Evolutionary conservation across 306 rosid species (phyloP), one percentile per base, ranked within the genome.

Genomic region (Abrus precatorius): DNA sequence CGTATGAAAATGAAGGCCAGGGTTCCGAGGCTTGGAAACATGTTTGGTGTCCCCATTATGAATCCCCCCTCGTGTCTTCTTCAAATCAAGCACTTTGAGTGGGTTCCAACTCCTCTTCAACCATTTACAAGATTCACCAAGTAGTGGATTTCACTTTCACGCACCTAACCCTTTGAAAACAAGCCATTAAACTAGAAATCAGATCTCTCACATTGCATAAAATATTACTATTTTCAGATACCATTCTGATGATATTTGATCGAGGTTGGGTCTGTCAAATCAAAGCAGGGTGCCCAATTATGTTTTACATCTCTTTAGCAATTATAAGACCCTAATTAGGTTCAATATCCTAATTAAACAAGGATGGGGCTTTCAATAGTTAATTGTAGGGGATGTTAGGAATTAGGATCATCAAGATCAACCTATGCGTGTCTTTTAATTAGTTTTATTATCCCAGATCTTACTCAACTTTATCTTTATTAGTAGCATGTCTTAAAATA

Each of bases 91-190:
- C 93, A 84, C 82, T 85, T 85, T 81, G 57, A 92, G 97, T 95
- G 98, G 98, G 87, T 88, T 92, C 98, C 98, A 91, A 95, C 98
- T 90, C 98, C 92, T 80, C 91, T 62, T 83, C 97, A 91, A 91
- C 94, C 88, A 88, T 83, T 74, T 59, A 54, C 77, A 82, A 81
- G 84, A 79, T 86, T 83, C 89, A 80, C 76, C 9, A 45, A 73
- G 74, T 89, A 91, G 97, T 92, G 97, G 95, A 85, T 88, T 88
- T 92, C 98, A 89, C 86, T 91, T 92, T 95, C 95, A 87, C 79
- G 43, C 84, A 94, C 95, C 98, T 84, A 92, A 92, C 91, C 48
- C 85, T 47, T 78, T 79, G 79, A 80, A 89, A 89, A 87, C 61
- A 87, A 84, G 74, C 77, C 86, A 85, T 82, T 88, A 76, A 80